Percentiles rank a stretch among this genome's conserved stretches.
Conservation (phyloP, 2,329 filamentous ascomycete genomes). For the Alternaria triticina region DNA sequence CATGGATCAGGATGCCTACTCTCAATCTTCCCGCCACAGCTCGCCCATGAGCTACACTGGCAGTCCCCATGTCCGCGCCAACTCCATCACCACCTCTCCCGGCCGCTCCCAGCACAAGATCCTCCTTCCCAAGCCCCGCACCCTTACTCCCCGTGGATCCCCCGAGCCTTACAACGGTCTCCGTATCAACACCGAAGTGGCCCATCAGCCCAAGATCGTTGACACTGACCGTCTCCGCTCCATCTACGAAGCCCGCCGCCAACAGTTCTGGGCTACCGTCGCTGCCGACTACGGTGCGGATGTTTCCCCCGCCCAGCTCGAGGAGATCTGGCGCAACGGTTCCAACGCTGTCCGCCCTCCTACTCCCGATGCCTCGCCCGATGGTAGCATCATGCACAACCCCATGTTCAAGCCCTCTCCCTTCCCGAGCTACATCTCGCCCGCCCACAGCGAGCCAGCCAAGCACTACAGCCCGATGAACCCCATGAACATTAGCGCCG, state of each 20-base stretch:
- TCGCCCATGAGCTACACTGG: constrained; percentile 54
- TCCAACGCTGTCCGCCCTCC: constrained; percentile 43
- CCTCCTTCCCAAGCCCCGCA: constrained; percentile 68
- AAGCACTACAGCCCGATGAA: constrained; percentile 44
- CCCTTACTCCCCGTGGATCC: constrained; percentile 50
- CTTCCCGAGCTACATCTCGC: constrained; percentile 41
- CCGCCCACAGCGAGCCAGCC: constrained; percentile 35
- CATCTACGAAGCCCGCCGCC: constrained; percentile 73
- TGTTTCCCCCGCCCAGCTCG: constrained; percentile 67
- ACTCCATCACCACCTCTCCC: constrained; percentile 57
- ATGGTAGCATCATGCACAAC: constrained; percentile 47
- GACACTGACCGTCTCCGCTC: constrained; percentile 72
- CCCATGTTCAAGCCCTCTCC: constrained; percentile 36
- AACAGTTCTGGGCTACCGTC: constrained; percentile 75
- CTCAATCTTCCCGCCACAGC: constrained; percentile 48
- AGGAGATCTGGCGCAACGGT: constrained; percentile 68
- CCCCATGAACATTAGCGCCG: constrained; percentile 37
- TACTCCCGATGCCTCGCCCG: constrained; percentile 48
- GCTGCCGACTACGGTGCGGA: constrained; percentile 74
- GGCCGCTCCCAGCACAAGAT: constrained; percentile 59
- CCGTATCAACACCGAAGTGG: constrained; percentile 55
- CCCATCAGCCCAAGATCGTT: constrained; percentile 56
- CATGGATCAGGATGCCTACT: constrained; percentile 45
- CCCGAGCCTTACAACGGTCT: constrained; percentile 48
- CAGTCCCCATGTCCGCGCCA: constrained; percentile 44